Base-by-base conservation (phyloP, 73 alveolate genomes). In the Breviolum minutum region DNA sequence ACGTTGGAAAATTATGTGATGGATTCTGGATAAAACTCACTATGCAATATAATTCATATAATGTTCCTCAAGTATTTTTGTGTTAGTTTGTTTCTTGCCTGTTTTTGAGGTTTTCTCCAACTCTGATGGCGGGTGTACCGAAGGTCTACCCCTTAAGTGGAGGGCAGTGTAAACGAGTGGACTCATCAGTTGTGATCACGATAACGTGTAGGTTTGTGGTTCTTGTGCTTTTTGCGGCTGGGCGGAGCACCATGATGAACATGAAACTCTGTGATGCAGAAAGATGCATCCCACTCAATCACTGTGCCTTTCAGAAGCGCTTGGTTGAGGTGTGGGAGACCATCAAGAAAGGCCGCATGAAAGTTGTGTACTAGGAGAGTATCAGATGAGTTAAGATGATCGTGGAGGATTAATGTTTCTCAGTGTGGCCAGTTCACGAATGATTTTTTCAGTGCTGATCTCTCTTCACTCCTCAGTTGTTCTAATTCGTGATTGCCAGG, bases 41-140 rank as follows among this genome's bases (percentile, higher is more conserved):
- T 40, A 40, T 40, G 54, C 54, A 3, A 40, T 40, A 40, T 40
- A 40, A 40, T 0, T 40, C 54, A 40, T 40, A 40, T 40, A 40
- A 40, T 40, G 0, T 40, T 40, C 54, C 54, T 40, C 3, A 0
- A 40, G 54, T 40, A 40, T 40, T 40, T 40, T 40, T 40, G 54
- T 2, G 54, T 40, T 40, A 0, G 54, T 40, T 40, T 40, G 30
- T 29, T 24, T 10, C 61, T 27, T 77, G 87, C 61, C 26, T 77
- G 13, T 82, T 54, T 11, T 60, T n/a, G 77, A 90, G 97, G 97
- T 90, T 90, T 63, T 19, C 63, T 80, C 97, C 97, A 20, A 90
- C 97, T 29, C 62, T 90, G 77, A 90, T 90, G 97, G 97, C 97
- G 13, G 97, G 97, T 11, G 97, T 90, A 14, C 97, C 97, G n/a